Evolutionary conservation across 2,329 filamentous ascomycete species (phyloP), one percentile per base, ranked within the genome.

Genomic region (Cladosporium sp.): DNA sequence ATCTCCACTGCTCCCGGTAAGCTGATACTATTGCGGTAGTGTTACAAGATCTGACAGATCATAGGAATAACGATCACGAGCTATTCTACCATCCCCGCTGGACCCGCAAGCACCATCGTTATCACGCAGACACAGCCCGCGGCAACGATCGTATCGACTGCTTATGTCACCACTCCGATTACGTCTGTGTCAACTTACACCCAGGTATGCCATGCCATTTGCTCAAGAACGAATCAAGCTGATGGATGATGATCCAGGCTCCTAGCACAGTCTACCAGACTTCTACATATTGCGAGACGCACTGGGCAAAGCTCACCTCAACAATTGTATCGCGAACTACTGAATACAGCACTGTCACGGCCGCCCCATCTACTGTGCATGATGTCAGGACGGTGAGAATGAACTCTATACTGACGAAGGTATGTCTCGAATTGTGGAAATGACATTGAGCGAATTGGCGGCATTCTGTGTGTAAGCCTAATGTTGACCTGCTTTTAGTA

Each of bases 101-200:
- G 50, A 3, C 33, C 50, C 4, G 49, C 60, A 12, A 21, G 33
- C 18, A 56, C 60, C 0, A 46, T 63, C 2, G 26, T 56, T 2
- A 63, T 63, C n/a, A 63, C 60, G 4, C 26, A 29, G 7, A 55
- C 33, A 6, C 6, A n/a, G 16, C 33, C 60, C 2, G 50, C 50
- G 10, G 23, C 49, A 14, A 63, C 60, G 1, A 8, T 31, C 11
- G 50, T 63, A 12, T 63, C 60, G 12, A 63, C 60, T 12, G 14
- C 49, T 21, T 55, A 44, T 35, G 46, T 56, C 7, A 63, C 60
- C 1, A 44, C 35, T 8, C 49, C 50, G 14, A n/a, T 63, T 8
- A 63, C 50, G 18, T 63, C 60, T 29, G 50, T 63, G 10, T 63
- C 60, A 1, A 63, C 35, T 10, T 63, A 63, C 35, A 63, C 60